phyloP scores from a whole-genome alignment of 768 basidiomycete species.

The Mycena leptocephala region DNA sequence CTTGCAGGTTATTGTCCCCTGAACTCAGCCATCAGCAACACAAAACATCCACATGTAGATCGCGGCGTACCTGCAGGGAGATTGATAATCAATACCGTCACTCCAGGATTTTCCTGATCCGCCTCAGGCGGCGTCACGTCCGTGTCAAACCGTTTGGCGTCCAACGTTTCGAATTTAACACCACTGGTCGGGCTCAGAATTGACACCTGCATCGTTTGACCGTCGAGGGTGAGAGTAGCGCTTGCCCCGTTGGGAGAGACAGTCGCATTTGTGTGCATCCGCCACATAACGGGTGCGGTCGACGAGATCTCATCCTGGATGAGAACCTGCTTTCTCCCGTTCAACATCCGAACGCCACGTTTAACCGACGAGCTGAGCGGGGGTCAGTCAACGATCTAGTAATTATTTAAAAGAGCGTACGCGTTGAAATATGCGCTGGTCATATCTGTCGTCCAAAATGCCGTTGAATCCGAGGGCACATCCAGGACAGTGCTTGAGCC shows the following conservation, averaged over 20 bases:
- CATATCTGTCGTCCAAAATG: conserved; percentile 87
- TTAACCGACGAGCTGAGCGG: conserved; percentile 73
- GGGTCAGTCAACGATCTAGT: conserved; percentile 33
- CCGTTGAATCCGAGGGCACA: conserved; percentile 78
- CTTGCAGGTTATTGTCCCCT: conserved; percentile 85
- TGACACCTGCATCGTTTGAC: conserved; percentile 74
- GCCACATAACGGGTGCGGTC: conserved; percentile 80
- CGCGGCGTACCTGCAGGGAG: conserved; percentile 58
- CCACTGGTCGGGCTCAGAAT: conserved; percentile 79
- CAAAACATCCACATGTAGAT: not conserved
- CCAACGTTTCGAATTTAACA: conserved; percentile 71
- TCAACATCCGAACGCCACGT: conserved; percentile 90
- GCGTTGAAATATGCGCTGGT: conserved; percentile 81
- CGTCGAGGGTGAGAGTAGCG: conserved; percentile 84
- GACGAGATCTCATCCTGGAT: conserved; percentile 92
- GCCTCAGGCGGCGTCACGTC: conserved; percentile 74
- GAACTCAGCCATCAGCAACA: not conserved
- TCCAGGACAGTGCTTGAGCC: conserved; percentile 89
- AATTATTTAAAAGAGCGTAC: conserved; percentile 61
- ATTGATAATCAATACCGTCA: conserved; percentile 84
- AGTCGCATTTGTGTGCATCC: conserved; percentile 97
- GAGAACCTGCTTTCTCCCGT: conserved; percentile 89
- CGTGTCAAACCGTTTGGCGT: conserved; percentile 68
- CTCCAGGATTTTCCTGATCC: conserved; percentile 85
- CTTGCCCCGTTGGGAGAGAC: conserved; percentile 69